These are phyloP conservation scores for Herpetospermum pedunculosum DNA, from an alignment of 306 rosid species.

Conservation along the genomic window DNA sequence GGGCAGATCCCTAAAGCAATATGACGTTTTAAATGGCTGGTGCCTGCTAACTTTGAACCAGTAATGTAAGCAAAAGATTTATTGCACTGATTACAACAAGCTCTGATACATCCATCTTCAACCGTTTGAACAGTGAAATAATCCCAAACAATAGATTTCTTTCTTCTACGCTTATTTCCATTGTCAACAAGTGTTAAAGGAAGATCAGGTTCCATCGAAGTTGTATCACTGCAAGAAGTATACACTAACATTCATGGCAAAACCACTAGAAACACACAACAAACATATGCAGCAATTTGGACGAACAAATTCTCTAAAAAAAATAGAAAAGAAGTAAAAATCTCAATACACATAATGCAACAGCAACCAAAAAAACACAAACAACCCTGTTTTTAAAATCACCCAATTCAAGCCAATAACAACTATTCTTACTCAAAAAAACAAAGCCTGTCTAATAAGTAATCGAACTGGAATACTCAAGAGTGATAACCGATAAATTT, in stretches of 20 bases:
- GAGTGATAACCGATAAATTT: no score
- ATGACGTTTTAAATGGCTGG: slow-evolving; percentile 80
- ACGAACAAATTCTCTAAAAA: not conserved
- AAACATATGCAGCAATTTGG: not conserved
- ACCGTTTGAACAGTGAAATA: slow-evolving; percentile 57
- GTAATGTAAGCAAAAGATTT: slow-evolving; percentile 70
- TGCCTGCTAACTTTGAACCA: slow-evolving; percentile 69
- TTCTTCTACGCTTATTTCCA: slow-evolving; percentile 47
- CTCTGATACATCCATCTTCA: slow-evolving; percentile 49
- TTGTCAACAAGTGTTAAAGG: slow-evolving; percentile 18
- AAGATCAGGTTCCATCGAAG: slow-evolving; percentile 31
- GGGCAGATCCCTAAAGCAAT: slow-evolving; percentile 68
- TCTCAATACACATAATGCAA: not conserved
- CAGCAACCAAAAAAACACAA: not conserved
- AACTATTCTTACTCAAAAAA: not conserved
- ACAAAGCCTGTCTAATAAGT: not conserved
- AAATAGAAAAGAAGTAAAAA: not conserved
- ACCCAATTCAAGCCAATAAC: not conserved
- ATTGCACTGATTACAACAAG: slow-evolving; percentile 68
- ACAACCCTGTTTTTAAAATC: not conserved
- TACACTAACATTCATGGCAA: not conserved
- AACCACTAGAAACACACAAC: no score
- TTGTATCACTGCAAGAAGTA: not conserved
- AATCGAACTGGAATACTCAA: not conserved
- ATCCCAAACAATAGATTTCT: slow-evolving; percentile 82